A percentile compares a stretch with the other conserved stretches of the same genome.
Conservation (phyloP, 2,329 filamentous ascomycete species). For the Neonectria punicea region DNA sequence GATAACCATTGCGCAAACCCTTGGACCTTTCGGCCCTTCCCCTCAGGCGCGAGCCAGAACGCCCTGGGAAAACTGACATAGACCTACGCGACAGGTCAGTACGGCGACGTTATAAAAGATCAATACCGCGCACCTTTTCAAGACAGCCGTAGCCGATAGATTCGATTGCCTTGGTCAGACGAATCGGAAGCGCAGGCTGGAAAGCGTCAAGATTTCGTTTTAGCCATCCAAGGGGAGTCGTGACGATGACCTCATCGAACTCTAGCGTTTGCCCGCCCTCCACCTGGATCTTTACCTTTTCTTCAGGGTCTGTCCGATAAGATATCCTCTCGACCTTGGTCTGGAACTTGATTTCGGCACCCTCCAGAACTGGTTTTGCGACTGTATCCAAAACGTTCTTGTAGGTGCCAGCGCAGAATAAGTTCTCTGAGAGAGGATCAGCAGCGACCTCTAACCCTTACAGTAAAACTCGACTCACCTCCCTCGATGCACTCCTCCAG, state of each 20-base stretch:
- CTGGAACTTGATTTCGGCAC: conserved; percentile 64
- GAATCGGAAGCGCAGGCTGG: conserved; percentile 66
- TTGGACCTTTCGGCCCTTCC: conserved; percentile 57
- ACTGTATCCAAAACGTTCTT: conserved; percentile 67
- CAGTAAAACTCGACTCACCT: conserved; percentile 51
- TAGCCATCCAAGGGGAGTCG: conserved; percentile 75
- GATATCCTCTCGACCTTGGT: conserved; percentile 59
- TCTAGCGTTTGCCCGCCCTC: conserved; percentile 55
- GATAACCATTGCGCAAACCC: conserved; percentile 82
- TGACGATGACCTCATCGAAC: conserved; percentile 77
- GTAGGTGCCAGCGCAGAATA: conserved; percentile 70
- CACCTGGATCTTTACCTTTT: conserved; percentile 57
- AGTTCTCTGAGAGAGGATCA: conserved; percentile 58
- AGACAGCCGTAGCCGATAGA: conserved; percentile 75
- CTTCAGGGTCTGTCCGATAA: conserved; percentile 40
- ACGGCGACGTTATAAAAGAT: background rate
- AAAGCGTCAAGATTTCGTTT: conserved; percentile 70
- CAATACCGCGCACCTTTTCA: conserved; percentile 66
- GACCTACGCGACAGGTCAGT: conserved; percentile 48
- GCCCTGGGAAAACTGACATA: conserved; percentile 78
- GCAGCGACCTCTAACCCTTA: background rate
- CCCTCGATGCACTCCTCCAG: conserved; percentile 82
- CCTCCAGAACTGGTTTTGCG: conserved; percentile 64
- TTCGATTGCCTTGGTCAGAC: conserved; percentile 69
- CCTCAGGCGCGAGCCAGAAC: conserved; percentile 72